These are phyloP conservation scores for Crucihimalaya himalaica DNA, from an alignment of 345 rosid genomes.

Conservation along the genomic window DNA sequence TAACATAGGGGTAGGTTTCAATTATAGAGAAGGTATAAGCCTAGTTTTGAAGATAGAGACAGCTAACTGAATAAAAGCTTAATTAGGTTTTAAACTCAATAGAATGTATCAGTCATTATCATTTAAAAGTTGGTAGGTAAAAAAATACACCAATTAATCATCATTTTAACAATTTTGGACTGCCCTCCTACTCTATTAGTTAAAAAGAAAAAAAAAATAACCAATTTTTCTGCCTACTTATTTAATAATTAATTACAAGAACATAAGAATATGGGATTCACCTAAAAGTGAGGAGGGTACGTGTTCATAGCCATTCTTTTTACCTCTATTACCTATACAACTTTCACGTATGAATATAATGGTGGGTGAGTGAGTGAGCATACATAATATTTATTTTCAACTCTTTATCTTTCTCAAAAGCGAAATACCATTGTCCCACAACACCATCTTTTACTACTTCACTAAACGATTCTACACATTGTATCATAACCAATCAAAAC, in stretches of 20 bases:
- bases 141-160: slow-evolving; percentile 11
- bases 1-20: slow-evolving; percentile 16
- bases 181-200: slow-evolving; percentile 8
- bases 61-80: slow-evolving; percentile 32
- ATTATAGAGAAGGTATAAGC: slow-evolving; percentile 18
- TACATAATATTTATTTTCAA: too few species aligned
- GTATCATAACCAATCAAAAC: too few species aligned
- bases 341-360: background rate
- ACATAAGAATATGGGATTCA: slow-evolving; percentile 33
- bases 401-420: too few species aligned
- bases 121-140: slow-evolving; percentile 37
- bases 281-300: slow-evolving; percentile 12
- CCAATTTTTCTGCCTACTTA: background rate
- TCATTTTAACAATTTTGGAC: slow-evolving; percentile 16
- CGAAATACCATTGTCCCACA: too few species aligned
- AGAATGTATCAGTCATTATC: slow-evolving; percentile 33
- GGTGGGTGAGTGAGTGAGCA: background rate
- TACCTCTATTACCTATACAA: background rate
- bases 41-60: slow-evolving; percentile 27
- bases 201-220: background rate
- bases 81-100: slow-evolving; percentile 20
- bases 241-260: background rate
- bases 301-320: slow-evolving; percentile 25
- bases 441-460: too few species aligned
- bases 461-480: too few species aligned